Conservation (phyloP, 2,329 filamentous ascomycete species). For the Cordyceps fumosorosea region DNA sequence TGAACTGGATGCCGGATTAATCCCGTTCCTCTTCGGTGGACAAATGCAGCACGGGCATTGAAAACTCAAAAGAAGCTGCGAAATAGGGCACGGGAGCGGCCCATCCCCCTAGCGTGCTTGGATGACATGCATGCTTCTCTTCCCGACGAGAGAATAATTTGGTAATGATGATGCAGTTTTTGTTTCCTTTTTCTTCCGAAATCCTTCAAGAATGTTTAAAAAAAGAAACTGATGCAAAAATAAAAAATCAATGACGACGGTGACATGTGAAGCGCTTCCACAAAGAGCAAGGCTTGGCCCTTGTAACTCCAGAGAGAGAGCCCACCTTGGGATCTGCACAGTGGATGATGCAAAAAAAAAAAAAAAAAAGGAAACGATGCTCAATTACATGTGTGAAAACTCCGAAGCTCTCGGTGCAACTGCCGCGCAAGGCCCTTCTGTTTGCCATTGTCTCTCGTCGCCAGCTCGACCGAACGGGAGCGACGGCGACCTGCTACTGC, state of each 20-base stretch:
- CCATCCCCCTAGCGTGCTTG: background rate
- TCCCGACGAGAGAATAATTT: background rate
- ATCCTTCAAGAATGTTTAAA: background rate
- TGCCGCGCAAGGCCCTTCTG: too few relatives aligned
- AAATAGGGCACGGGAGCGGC: background rate
- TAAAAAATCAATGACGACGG: slow-evolving; percentile 3
- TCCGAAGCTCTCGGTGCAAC: background rate
- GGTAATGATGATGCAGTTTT: background rate
- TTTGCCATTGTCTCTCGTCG: too few relatives aligned
- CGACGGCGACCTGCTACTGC: background rate
- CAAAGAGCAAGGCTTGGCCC: background rate
- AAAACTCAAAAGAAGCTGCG: background rate
- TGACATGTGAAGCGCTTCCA: slow-evolving; percentile 12
- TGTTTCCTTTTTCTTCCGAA: background rate
- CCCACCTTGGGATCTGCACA: slow-evolving; percentile 6
- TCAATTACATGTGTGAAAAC: background rate
- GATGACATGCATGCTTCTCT: background rate
- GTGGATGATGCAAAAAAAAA: background rate
- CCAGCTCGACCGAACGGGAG: background rate
- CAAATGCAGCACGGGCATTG: background rate
- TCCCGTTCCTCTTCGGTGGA: background rate
- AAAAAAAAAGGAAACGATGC: background rate
- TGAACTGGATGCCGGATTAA: background rate
- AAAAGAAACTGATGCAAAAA: background rate
- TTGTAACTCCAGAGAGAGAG: too few relatives aligned